Evolutionary conservation across 2,329 filamentous ascomycete genomes (phyloP).

Genomic region (Chaetomium olivaceum): DNA sequence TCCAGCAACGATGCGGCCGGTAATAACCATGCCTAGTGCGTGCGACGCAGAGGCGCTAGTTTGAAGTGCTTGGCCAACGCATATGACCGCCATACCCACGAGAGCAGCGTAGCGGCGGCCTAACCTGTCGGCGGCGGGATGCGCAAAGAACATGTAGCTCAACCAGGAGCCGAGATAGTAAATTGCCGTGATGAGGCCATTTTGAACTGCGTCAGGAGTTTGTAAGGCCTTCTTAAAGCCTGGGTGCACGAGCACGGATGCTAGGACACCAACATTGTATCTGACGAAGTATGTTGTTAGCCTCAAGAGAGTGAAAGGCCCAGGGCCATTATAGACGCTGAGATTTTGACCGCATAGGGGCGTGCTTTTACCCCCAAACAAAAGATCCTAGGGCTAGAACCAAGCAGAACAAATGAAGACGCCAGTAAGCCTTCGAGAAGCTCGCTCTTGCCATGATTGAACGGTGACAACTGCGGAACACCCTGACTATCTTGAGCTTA

Average conservation of each 20-base stretch:
- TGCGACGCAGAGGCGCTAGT: slow-evolving; percentile 44
- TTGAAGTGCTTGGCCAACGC: slow-evolving; percentile 52
- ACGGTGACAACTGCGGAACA: not conserved
- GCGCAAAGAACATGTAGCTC: slow-evolving; percentile 57
- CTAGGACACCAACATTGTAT: slow-evolving; percentile 60
- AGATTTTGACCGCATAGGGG: not conserved
- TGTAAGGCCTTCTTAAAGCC: slow-evolving; percentile 53
- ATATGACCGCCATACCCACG: slow-evolving; percentile 48
- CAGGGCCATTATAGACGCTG: not conserved
- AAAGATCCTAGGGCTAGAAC: slow-evolving; percentile 59
- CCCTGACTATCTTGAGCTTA: not conserved
- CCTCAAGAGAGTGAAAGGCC: not conserved
- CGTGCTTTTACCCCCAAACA: slow-evolving; percentile 51
- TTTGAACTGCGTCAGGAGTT: slow-evolving; percentile 47
- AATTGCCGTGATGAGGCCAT: slow-evolving; percentile 55
- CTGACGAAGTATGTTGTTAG: slow-evolving; percentile 34
- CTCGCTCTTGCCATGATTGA: not conserved
- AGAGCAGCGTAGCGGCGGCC: slow-evolving; percentile 55
- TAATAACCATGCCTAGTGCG: slow-evolving; percentile 51
- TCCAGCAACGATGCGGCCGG: slow-evolving; percentile 54
- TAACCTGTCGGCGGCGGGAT: slow-evolving; percentile 51
- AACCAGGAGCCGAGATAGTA: slow-evolving; percentile 60
- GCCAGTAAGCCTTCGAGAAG: slow-evolving; percentile 41
- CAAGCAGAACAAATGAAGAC: slow-evolving; percentile 50
- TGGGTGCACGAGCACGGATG: slow-evolving; percentile 56